Conservation (phyloP, 2,329 filamentous ascomycete genomes). For the Fusarium protoensiforme region DNA sequence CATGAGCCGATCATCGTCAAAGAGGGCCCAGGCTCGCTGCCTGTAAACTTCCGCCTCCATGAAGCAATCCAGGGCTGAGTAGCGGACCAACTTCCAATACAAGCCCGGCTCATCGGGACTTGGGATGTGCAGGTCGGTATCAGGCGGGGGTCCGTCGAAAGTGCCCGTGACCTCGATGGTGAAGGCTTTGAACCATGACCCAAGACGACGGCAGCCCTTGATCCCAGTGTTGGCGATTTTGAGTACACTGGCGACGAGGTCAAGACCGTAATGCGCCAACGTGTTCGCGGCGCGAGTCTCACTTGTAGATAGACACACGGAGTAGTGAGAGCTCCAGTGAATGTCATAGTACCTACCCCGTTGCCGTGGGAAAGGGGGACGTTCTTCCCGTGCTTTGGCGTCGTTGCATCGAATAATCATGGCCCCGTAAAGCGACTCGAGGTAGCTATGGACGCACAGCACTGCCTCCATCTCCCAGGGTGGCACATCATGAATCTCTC, state of each 20-base stretch:
- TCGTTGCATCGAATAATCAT: neutral
- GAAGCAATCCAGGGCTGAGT: neutral
- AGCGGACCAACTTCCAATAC: neutral
- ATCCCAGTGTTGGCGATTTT: neutral
- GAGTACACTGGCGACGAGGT: neutral
- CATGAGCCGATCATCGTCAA: neutral
- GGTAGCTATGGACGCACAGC: neutral
- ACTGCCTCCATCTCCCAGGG: neutral
- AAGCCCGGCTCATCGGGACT: neutral
- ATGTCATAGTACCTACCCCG: neutral
- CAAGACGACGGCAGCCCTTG: neutral
- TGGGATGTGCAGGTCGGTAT: neutral
- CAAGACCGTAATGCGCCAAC: neutral
- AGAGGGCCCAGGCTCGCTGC: slow-evolving; percentile 12
- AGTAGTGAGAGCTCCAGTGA: neutral
- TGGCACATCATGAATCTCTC: neutral
- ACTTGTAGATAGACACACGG: neutral
- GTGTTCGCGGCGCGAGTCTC: neutral
- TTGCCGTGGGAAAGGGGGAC: neutral
- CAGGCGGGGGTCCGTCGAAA: neutral
- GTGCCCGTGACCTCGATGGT: neutral
- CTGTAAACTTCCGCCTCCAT: neutral
- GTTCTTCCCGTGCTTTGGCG: neutral
- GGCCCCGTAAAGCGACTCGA: neutral
- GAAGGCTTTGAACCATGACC: neutral